Evolutionary conservation across 163 green algal genomes (phyloP).

Genomic region (Volvox carteri): DNA sequence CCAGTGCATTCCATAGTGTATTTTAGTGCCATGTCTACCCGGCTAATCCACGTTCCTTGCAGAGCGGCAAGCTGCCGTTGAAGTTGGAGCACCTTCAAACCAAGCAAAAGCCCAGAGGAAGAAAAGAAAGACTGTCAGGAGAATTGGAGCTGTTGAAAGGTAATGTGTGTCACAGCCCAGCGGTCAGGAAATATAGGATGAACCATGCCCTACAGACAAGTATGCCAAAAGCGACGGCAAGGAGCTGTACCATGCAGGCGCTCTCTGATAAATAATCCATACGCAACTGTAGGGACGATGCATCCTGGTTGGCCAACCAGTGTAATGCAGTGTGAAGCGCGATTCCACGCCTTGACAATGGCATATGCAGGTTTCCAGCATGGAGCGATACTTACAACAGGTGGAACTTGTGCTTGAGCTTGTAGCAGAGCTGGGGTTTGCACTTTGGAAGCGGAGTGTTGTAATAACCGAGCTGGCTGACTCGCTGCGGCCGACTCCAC

Average conservation of each 20-base stretch:
- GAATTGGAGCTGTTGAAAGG: neutral
- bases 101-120: neutral
- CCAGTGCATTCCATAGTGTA: conserved; percentile 47
- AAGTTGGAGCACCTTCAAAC: conserved; percentile 33
- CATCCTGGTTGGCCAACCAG: too few relatives aligned
- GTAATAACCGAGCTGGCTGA: conserved; percentile 12
- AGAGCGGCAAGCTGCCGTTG: conserved; percentile 42
- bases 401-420: conserved; percentile 5
- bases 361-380: neutral
- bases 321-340: too few relatives aligned
- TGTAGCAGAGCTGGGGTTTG: neutral
- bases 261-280: too few relatives aligned
- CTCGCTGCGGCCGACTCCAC: neutral
- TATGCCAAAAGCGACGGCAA: too few relatives aligned
- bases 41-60: conserved; percentile 53
- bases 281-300: too few relatives aligned
- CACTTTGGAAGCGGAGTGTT: neutral
- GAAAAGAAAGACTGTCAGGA: neutral
- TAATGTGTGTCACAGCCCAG: too few relatives aligned
- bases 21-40: conserved; percentile 33
- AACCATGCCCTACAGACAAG: too few relatives aligned
- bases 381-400: conserved; percentile 15
- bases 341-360: neutral
- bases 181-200: too few relatives aligned
- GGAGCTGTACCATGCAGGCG: too few relatives aligned